Evolutionary conservation across 345 rosid genomes (phyloP).

Genomic region (Citrus cavaleriei): DNA sequence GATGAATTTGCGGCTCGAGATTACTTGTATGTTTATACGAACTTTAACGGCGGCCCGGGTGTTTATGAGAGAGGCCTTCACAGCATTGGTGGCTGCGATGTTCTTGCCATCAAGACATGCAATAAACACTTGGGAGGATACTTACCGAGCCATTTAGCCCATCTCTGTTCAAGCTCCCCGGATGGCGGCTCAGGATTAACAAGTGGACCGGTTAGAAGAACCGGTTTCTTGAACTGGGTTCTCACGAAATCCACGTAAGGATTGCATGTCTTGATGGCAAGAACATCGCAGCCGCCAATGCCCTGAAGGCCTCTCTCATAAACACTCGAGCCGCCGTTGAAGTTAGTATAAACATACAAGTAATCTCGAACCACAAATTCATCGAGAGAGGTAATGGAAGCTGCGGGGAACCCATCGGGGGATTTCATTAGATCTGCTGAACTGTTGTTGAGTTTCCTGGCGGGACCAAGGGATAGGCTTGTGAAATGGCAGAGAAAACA

Average conservation of each 20-base stretch:
- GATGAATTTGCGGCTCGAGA: too few species aligned
- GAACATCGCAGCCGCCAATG: not conserved
- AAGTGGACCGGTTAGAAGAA: constrained; percentile 27
- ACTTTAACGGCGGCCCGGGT: too few species aligned
- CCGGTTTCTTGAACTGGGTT: constrained; percentile 19
- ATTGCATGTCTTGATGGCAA: constrained; percentile 21
- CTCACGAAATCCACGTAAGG: constrained; percentile 20
- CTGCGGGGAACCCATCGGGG: constrained; percentile 17
- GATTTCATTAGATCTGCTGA: constrained; percentile 17
- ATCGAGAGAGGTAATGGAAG: constrained; percentile 9
- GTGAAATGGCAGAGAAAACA: constrained; percentile 17
- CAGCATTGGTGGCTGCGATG: too few species aligned
- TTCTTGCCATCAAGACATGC: not conserved
- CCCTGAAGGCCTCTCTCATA: constrained; percentile 3
- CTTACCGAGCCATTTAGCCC: constrained; percentile 27
- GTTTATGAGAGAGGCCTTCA: too few species aligned
- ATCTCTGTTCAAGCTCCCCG: constrained; percentile 26
- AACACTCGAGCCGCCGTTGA: constrained; percentile 3
- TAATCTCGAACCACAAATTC: constrained; percentile 15
- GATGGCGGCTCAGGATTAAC: constrained; percentile 21
- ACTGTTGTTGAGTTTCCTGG: not conserved
- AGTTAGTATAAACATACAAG: constrained; percentile 10
- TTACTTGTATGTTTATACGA: too few species aligned
- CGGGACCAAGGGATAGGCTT: constrained; percentile 16
- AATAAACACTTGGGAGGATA: constrained; percentile 18